phyloP scores from a whole-genome alignment of 441 rosid genomes.

The Erodium chrysanthum region DNA sequence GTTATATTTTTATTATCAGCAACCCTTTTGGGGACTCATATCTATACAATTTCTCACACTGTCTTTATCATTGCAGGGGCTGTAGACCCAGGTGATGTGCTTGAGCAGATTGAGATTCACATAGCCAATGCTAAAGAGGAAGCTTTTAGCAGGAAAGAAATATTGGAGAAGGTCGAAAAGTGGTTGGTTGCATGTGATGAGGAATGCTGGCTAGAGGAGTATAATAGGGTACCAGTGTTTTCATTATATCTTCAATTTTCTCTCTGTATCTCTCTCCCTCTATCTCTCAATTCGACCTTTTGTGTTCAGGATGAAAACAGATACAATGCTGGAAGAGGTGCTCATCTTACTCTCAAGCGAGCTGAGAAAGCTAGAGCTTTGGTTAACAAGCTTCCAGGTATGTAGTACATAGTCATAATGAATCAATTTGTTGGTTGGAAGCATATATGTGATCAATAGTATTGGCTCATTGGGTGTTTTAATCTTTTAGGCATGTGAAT shows the following conservation, averaged over 20 bases:
- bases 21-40: neutral
- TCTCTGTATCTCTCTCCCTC: slow-evolving; percentile 3
- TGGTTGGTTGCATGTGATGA: slow-evolving; percentile 94
- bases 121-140: slow-evolving; percentile 76
- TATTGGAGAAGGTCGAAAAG: slow-evolving; percentile 86
- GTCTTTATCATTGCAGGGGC: slow-evolving; percentile 30
- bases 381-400: slow-evolving; percentile 90
- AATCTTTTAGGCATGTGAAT: no score
- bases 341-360: slow-evolving; percentile 90
- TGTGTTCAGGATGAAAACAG: slow-evolving; percentile 69
- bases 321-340: slow-evolving; percentile 92
- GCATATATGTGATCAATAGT: no score
- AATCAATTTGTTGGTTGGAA: no score
- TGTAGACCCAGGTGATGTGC: slow-evolving; percentile 49
- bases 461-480: no score
- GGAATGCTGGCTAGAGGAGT: slow-evolving; percentile 97
- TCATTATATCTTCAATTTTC: neutral
- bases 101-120: slow-evolving; percentile 73
- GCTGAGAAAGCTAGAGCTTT: slow-evolving; percentile 95
- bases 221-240: slow-evolving; percentile 59
- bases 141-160: slow-evolving; percentile 77
- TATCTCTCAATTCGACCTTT: slow-evolving; percentile 16
- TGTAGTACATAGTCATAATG: neutral
- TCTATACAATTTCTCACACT: neutral
- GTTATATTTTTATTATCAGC: neutral